These are phyloP conservation scores for Cyberlindnera amylophila DNA, from an alignment of 805 yeast species.

Conservation along the genomic window DNA sequence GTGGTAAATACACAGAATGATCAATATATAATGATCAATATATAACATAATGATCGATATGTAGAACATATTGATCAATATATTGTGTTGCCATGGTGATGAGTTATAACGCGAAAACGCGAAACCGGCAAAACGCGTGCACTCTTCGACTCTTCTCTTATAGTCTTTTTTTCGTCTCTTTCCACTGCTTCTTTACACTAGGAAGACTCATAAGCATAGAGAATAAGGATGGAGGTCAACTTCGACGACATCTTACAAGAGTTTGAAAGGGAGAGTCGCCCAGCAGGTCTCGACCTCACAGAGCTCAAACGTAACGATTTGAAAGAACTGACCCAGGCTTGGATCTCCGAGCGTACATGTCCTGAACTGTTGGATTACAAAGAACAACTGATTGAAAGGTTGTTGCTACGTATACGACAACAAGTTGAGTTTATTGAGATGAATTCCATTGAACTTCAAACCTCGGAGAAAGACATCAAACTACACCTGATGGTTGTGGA, in stretches of 20 bases:
- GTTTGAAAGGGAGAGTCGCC: conserved; percentile 48
- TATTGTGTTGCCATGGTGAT: too few relatives aligned
- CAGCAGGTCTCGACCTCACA: conserved; percentile 22
- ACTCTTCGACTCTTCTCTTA: too few relatives aligned
- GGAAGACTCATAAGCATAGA: too few relatives aligned
- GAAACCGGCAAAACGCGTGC: too few relatives aligned
- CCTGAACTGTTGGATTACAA: conserved; percentile 86
- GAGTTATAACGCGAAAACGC: too few relatives aligned
- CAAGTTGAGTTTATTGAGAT: conserved; percentile 76
- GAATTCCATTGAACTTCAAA: conserved; percentile 73
- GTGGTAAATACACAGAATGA: too few relatives aligned
- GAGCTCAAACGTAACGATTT: conserved; percentile 36
- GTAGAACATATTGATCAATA: too few relatives aligned
- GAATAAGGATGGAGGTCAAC: conserved; percentile 47
- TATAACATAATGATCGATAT: too few relatives aligned
- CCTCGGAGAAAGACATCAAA: conserved; percentile 62
- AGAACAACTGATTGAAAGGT: conserved; percentile 50
- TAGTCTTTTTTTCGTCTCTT: too few relatives aligned
- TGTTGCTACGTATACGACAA: conserved; percentile 54
- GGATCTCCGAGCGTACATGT: conserved; percentile 82
- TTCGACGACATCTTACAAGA: conserved; percentile 70
- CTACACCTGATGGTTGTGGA: conserved; percentile 81
- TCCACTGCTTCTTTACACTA: too few relatives aligned
- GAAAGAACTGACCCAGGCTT: conserved; percentile 49
- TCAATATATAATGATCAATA: too few relatives aligned